Evolutionary conservation across 2,329 filamentous ascomycete genomes (phyloP), one percentile per base, ranked within the genome.

Genomic region (Neobulgaria alba): DNA sequence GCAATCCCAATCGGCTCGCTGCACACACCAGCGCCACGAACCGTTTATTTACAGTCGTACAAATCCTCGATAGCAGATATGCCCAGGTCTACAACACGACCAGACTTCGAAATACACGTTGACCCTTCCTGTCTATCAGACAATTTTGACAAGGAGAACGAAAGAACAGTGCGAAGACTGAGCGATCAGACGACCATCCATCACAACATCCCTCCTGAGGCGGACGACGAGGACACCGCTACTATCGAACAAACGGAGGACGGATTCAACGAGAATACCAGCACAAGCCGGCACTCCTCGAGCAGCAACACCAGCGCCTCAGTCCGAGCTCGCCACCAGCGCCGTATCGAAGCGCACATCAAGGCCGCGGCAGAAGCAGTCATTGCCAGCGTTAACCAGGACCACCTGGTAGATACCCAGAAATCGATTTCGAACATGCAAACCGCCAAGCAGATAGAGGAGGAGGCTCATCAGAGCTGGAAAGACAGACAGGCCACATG

Each of bases 351-450:
- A 49, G 71, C 68, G 5, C 59, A 73, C 26, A 75, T 76, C 44
- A 69, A 73, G 21, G 67, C 66, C 17, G 72, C 71, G 1, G 72
- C 72, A 1, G 62, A 66, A 37, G 68, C 68, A 16, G 70, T 75
- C 10, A 63, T 74, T 8, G 67, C 64, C 2, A 67, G 65, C 30
- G 65, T 72, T 12, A 67, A 69, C 40, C 53, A 62, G 26, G 60
- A 65, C 29, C 57, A 55, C 39, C 61, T 47, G 18, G 50, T 41
- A 9, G 51, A 44, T 15, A 41, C 47, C 3, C 57, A 60, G 10
- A 49, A 57, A 38, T 63, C 62, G 2, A 46, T 60, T 5, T 37
- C 62, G 10, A 61, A 59, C 29, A 52, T 57, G 32, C 49, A 52
- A 42, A 57, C 57, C 33, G 57, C 62, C 20, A n/a, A n/a, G n/a